Conservation (phyloP, 768 basidiomycete genomes). For the Xerocomus spinulosus region DNA sequence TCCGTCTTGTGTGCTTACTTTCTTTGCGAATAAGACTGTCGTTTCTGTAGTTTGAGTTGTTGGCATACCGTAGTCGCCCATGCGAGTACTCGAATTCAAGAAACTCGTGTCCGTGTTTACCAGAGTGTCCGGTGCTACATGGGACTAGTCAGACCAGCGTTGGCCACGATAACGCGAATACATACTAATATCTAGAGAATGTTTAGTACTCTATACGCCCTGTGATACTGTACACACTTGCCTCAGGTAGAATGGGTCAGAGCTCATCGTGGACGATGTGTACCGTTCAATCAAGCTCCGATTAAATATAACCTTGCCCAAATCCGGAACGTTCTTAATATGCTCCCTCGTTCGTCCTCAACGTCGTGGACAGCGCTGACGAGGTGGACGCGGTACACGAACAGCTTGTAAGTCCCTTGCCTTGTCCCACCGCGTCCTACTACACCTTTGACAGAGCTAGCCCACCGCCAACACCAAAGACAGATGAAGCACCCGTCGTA, state of each 20-base stretch:
- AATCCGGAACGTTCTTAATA: constrained; percentile 17
- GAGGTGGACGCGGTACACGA: constrained; percentile 21
- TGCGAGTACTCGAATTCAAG: constrained; percentile 98
- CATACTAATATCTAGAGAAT: constrained; percentile 48
- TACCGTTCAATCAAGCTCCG: no score
- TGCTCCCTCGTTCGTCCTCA: constrained; percentile 29
- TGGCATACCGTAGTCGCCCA: constrained; percentile 94
- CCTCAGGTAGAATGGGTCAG: constrained; percentile 79
- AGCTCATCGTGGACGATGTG: constrained; percentile 21
- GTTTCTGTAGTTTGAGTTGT: constrained; percentile 99
- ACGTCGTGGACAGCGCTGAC: constrained; percentile 14
- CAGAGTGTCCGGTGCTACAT: constrained; percentile 83
- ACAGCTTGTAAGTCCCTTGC: neutral
- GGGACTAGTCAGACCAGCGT: neutral
- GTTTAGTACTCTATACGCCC: constrained; percentile 12
- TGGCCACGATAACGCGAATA: constrained; percentile 1
- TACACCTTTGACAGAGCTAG: constrained; percentile 1
- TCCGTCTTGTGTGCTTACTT: constrained; percentile 53
- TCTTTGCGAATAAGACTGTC: constrained; percentile 98
- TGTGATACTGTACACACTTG: constrained; percentile 26
- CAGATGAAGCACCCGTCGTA: constrained; percentile 8
- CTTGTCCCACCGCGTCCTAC: neutral
- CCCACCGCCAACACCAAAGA: constrained; percentile 1
- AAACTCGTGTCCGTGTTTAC: constrained; percentile 97
- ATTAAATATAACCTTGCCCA: no score